Base-by-base conservation (phyloP, 495 filamentous ascomycete species). In the Cairneyella variabilis region DNA sequence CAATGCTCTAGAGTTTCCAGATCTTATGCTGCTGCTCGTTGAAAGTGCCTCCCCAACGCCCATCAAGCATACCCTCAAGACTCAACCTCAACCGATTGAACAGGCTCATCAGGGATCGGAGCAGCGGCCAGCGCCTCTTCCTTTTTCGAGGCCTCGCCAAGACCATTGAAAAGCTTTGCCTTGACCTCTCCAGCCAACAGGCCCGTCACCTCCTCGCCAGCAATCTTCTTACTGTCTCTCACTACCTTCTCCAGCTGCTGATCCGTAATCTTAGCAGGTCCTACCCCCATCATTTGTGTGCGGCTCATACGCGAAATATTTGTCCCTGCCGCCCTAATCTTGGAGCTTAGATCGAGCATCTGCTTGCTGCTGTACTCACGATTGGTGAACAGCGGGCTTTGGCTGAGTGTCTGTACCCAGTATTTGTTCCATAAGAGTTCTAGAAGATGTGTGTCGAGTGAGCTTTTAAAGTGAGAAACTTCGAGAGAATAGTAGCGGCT, bases 371-470 rank as follows among this genome's bases (percentile, higher is more conserved):
- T 83, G 65, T 90, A 99, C 56, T 97, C 93, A 57, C 92, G 86
- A 60, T 96, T 97, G 38, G 90, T 88, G 57, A 96, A 85, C 9
- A 97, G 78, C 39, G 95, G 92, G 59, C 82, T 91, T 65, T 96
- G 89, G n/a, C 89, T 91, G n/a, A 99, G 80, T 21, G 95, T 99
- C 53, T 90, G 84, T 21, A 97, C 92, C 95, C 95, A 99, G 72
- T 99, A 99, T 66, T 99, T 99, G 69, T 96, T 97, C 95, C 95
- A 99, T 47, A 99, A 76, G 38, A 89, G 77, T 57, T 91, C 90
- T 5, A 99, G 74, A 25, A 97, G 75, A 56, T 88, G 83, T 1
- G 82, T 76, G 66, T 99, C 95, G 26, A 99, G 84, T 3, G 86
- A 85, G 50, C 85, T 90, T 76, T 96, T 96, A 76, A 90, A 99